These are phyloP conservation scores for Fusarium fujikuroi DNA, from an alignment of 2,329 filamentous ascomycete species.

Conservation along the genomic window DNA sequence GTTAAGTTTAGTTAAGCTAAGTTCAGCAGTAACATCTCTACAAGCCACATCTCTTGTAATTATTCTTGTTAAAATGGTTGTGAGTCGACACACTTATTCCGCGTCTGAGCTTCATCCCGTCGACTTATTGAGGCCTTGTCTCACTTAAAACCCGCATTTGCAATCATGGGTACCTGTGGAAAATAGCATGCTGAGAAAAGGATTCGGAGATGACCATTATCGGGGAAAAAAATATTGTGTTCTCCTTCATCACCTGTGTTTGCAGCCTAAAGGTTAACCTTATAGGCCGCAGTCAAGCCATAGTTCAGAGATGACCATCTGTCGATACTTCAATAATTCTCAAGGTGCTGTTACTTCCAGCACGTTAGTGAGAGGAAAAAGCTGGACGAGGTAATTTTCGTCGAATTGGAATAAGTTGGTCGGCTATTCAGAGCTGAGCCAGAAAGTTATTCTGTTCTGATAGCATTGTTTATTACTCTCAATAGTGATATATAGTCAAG, in stretches of 20 bases:
- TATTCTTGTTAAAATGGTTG: neutral
- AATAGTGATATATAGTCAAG: neutral
- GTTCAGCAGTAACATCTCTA: accelerated
- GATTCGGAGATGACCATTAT: too few species aligned
- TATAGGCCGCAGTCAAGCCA: too few species aligned
- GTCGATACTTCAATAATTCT: neutral
- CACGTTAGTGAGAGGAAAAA: neutral
- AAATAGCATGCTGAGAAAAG: too few species aligned
- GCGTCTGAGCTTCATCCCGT: neutral
- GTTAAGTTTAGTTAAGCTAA: accelerated
- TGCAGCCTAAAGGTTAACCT: too few species aligned
- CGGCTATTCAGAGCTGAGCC: accelerated
- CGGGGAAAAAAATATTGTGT: too few species aligned
- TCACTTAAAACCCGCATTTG: neutral
- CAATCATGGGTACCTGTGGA: neutral
- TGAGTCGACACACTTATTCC: neutral
- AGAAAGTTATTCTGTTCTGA: neutral
- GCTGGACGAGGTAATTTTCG: neutral
- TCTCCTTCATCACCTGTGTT: too few species aligned
- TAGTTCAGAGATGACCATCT: neutral
- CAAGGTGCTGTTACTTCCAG: neutral
- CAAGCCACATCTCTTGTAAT: too few species aligned
- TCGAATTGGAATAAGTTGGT: too few species aligned
- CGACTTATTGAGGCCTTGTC: neutral
- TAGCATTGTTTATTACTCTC: too few species aligned